Evolutionary conservation across 2,329 filamentous ascomycete species (phyloP).

Genomic region (Colletotrichum sidae): DNA sequence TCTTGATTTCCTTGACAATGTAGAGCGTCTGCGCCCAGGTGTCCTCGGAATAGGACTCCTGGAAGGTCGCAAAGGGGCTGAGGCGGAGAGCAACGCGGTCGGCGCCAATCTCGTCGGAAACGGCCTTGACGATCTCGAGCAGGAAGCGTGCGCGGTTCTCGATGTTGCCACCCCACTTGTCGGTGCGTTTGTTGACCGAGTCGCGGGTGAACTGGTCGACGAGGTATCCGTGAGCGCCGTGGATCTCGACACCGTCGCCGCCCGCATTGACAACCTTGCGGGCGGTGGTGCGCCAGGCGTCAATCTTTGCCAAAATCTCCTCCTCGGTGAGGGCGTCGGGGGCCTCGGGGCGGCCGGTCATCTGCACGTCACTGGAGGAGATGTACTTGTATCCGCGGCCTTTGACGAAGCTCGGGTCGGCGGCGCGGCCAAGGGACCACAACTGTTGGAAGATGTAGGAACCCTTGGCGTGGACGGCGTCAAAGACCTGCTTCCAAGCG

Average conservation of each 20-base stretch:
- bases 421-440: slow-evolving; percentile 37
- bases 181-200: slow-evolving; percentile 50
- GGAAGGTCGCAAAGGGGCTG: slow-evolving; percentile 43
- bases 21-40: slow-evolving; percentile 45
- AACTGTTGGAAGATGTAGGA: slow-evolving; percentile 44
- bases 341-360: slow-evolving; percentile 40
- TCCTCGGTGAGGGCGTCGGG: slow-evolving; percentile 48
- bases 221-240: slow-evolving; percentile 64
- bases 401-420: slow-evolving; percentile 33
- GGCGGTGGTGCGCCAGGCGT: slow-evolving; percentile 61
- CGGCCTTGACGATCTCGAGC: slow-evolving; percentile 59
- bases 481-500: slow-evolving; percentile 44
- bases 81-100: slow-evolving; percentile 53
- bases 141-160: slow-evolving; percentile 65
- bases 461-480: slow-evolving; percentile 44
- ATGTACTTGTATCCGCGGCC: slow-evolving; percentile 43
- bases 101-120: slow-evolving; percentile 50
- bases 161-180: slow-evolving; percentile 63
- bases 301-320: slow-evolving; percentile 71
- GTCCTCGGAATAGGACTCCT: slow-evolving; percentile 42
- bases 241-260: slow-evolving; percentile 66
- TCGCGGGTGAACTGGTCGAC: slow-evolving; percentile 65
- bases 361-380: slow-evolving; percentile 41
- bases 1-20: slow-evolving; percentile 43
- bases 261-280: slow-evolving; percentile 59